Conservation (phyloP, 805 yeast genomes). For the Priceomyces carsonii region DNA sequence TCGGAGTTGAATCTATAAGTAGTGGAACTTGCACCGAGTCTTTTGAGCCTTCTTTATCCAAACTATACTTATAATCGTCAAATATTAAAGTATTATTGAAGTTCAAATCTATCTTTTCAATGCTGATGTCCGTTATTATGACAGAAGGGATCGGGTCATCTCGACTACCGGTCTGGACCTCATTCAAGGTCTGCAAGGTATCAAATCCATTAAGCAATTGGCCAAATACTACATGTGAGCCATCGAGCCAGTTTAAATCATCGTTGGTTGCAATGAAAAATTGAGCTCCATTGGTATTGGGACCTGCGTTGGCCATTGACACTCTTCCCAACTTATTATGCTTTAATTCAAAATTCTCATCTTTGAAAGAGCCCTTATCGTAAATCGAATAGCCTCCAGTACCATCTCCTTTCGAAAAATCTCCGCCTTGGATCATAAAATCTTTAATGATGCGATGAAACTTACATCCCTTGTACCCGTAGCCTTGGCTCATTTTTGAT, state of each 20-base stretch:
- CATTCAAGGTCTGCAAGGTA: conserved; percentile 17
- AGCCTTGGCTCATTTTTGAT: conserved; percentile 27
- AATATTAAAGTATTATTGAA: not conserved
- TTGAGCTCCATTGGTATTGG: conserved; percentile 27
- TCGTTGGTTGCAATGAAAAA: conserved; percentile 25
- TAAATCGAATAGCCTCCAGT: conserved; percentile 84
- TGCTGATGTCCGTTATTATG: conserved; percentile 14
- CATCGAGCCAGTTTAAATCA: conserved; percentile 19
- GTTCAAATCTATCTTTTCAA: conserved; percentile 2
- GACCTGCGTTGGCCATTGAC: conserved; percentile 45
- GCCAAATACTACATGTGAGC: conserved; percentile 27
- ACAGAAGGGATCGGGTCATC: conserved; percentile 19
- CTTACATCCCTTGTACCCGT: conserved; percentile 72
- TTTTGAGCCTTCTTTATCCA: not conserved
- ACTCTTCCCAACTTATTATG: conserved; percentile 77
- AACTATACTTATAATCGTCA: not conserved
- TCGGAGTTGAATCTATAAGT: not conserved
- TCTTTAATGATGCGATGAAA: conserved; percentile 38
- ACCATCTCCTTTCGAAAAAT: conserved; percentile 55
- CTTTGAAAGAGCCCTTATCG: conserved; percentile 45
- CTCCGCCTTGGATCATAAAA: conserved; percentile 44
- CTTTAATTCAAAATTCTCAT: conserved; percentile 61
- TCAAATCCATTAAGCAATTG: conserved; percentile 24
- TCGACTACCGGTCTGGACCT: conserved; percentile 15
- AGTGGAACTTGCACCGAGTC: not conserved